A percentile compares a stretch with the other conserved stretches of the same genome.
phyloP scores from a whole-genome alignment of 495 filamentous ascomycete species.

The Penicillium lagena region DNA sequence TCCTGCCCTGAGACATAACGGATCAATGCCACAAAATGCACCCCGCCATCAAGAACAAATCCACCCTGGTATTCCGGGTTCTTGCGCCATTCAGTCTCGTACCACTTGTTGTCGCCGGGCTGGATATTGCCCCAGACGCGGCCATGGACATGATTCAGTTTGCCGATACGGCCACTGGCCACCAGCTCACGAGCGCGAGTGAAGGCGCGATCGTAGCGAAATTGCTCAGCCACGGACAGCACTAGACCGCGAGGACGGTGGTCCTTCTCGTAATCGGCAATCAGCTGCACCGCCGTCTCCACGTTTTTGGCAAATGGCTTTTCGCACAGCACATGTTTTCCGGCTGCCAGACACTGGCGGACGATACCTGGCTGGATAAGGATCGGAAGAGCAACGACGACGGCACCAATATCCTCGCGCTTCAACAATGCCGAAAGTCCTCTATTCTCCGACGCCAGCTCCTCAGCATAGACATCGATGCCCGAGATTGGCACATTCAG shows the following conservation, averaged over 20 bases:
- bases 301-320: constrained; percentile 63
- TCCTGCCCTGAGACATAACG: constrained; percentile 46
- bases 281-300: constrained; percentile 44
- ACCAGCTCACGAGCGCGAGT: constrained; percentile 44
- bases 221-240: constrained; percentile 63
- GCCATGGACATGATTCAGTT: constrained; percentile 53
- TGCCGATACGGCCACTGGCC: constrained; percentile 39
- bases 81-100: constrained; percentile 50
- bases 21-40: constrained; percentile 56
- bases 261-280: constrained; percentile 45
- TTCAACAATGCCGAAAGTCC: constrained; percentile 16
- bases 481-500: too few species aligned
- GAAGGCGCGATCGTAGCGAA: constrained; percentile 51
- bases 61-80: constrained; percentile 60
- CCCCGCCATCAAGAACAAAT: constrained; percentile 62
- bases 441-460: too few species aligned
- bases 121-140: constrained; percentile 42
- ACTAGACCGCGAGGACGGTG: constrained; percentile 1
- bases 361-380: constrained; percentile 7
- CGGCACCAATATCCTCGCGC: constrained; percentile 51
- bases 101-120: constrained; percentile 20
- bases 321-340: constrained; percentile 68
- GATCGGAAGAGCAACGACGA: constrained; percentile 48
- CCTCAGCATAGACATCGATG: too few species aligned
- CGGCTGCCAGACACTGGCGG: constrained; percentile 43